phyloP scores from a whole-genome alignment of 1,284 basidiomycete genomes.

The Pseudozyma sp. region DNA sequence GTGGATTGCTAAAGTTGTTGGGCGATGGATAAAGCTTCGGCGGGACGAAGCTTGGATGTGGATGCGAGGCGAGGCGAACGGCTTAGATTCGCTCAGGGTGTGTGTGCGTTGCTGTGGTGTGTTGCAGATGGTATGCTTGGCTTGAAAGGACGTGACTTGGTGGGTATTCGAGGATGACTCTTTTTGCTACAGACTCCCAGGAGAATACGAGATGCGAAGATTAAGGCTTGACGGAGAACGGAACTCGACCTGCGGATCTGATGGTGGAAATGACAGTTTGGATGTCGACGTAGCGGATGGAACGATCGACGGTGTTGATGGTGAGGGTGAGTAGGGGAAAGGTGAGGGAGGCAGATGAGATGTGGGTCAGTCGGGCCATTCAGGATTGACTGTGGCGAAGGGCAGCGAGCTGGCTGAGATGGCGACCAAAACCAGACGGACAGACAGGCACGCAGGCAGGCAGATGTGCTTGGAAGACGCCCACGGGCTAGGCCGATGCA shows the following conservation, averaged over 20 bases:
- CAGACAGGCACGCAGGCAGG: not conserved
- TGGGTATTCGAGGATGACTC: conserved; percentile 39
- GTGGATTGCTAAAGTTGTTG: not conserved
- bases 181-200: conserved; percentile 35
- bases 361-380: conserved; percentile 21
- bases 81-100: conserved; percentile 2
- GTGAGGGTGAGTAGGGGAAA: not conserved
- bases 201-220: conserved; percentile 25
- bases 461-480: not conserved
- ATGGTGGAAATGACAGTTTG: not conserved
- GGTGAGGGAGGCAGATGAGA: conserved; percentile 2
- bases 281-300: not conserved
- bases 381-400: conserved; percentile 5
- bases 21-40: conserved; percentile 8
- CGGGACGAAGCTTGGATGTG: conserved; percentile 15
- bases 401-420: not conserved
- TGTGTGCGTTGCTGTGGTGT: conserved; percentile 80
- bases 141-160: conserved; percentile 6
- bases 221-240: conserved; percentile 32
- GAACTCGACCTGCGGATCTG: conserved; percentile 38
- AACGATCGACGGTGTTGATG: too few relatives aligned
- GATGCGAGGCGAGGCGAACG: conserved; percentile 12
- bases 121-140: conserved; percentile 14
- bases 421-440: not conserved
- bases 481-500: not conserved